These are phyloP conservation scores for Nasturtium officinale DNA, from an alignment of 345 rosid species.

Conservation along the genomic window DNA sequence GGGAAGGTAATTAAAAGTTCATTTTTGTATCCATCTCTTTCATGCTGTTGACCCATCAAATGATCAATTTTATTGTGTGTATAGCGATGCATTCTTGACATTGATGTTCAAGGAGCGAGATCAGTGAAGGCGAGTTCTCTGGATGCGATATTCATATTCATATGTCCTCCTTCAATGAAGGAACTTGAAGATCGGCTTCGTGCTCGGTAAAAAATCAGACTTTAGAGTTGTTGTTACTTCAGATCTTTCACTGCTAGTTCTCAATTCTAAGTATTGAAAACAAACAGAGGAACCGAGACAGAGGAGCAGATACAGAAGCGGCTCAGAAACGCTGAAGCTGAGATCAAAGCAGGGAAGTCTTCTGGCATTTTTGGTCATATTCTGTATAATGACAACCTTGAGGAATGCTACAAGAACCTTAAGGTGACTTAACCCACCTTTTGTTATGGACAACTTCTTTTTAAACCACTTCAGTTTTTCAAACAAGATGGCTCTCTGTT, in stretches of 20 bases:
- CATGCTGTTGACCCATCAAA: background rate
- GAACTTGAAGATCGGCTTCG: slow-evolving; percentile 89
- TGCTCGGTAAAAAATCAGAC: slow-evolving; percentile 58
- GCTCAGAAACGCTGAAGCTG: slow-evolving; percentile 71
- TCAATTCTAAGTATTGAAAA: slow-evolving; percentile 20
- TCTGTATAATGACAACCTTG: slow-evolving; percentile 69
- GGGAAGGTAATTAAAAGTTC: slow-evolving; percentile 67
- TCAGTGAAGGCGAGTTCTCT: slow-evolving; percentile 74
- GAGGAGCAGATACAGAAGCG: slow-evolving; percentile 85
- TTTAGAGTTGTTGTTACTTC: slow-evolving; percentile 22
- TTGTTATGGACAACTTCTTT: slow-evolving; percentile 16
- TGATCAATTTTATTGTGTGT: slow-evolving; percentile 26
- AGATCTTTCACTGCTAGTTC: slow-evolving; percentile 13
- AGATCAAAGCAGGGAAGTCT: slow-evolving; percentile 74
- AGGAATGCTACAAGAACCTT: slow-evolving; percentile 76
- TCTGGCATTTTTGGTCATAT: slow-evolving; percentile 72
- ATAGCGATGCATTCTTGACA: slow-evolving; percentile 96
- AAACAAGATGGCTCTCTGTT: slow-evolving; percentile 25
- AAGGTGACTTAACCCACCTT: slow-evolving; percentile 56
- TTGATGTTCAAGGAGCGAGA: slow-evolving; percentile 96
- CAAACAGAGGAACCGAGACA: slow-evolving; percentile 82
- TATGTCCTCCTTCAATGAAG: slow-evolving; percentile 84
- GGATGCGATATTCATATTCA: slow-evolving; percentile 80
- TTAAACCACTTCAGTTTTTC: background rate
- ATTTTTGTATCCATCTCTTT: background rate